Conservation (phyloP, 805 yeast genomes). For the Saturnispora zaruensis region DNA sequence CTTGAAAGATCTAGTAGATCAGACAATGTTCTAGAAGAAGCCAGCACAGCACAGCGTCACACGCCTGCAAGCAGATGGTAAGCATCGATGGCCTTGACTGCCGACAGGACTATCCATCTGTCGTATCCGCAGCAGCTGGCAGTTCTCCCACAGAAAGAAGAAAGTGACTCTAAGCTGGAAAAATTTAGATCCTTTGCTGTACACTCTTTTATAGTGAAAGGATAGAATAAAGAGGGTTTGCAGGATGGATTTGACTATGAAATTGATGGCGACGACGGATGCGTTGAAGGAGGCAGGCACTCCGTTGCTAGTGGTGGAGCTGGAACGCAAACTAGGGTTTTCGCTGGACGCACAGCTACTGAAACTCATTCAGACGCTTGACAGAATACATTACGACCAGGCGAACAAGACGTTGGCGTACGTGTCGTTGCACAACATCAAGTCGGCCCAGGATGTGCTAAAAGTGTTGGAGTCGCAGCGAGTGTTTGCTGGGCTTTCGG, state of each 20-base stretch:
- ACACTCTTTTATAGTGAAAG: neutral
- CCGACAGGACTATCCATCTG: neutral
- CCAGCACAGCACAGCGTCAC: neutral
- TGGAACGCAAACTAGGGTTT: constrained; percentile 58
- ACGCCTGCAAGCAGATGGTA: neutral
- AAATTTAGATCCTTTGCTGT: neutral
- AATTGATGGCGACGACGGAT: constrained; percentile 85
- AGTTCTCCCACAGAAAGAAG: neutral
- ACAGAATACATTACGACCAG: constrained; percentile 64
- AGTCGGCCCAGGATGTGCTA: constrained; percentile 68
- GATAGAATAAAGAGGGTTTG: neutral
- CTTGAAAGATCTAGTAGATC: neutral
- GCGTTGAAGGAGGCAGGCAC: constrained; percentile 55
- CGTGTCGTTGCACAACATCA: constrained; percentile 81
- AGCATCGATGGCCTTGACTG: neutral
- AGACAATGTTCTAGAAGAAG: neutral
- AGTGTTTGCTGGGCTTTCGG: constrained; percentile 80
- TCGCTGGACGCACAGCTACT: constrained; percentile 56
- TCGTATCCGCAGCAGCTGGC: neutral
- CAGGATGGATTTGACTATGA: constrained; percentile 45
- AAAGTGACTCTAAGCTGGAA: neutral
- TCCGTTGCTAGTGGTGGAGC: constrained; percentile 58
- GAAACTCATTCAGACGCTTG: constrained; percentile 64
- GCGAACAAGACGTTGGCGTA: constrained; percentile 65
- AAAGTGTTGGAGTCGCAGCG: constrained; percentile 68